Percentiles rank a stretch among this genome's conserved stretches.
These are phyloP conservation scores for Ascochyta clinopodiicola DNA, from an alignment of 2,329 filamentous ascomycete species.

Conservation along the genomic window DNA sequence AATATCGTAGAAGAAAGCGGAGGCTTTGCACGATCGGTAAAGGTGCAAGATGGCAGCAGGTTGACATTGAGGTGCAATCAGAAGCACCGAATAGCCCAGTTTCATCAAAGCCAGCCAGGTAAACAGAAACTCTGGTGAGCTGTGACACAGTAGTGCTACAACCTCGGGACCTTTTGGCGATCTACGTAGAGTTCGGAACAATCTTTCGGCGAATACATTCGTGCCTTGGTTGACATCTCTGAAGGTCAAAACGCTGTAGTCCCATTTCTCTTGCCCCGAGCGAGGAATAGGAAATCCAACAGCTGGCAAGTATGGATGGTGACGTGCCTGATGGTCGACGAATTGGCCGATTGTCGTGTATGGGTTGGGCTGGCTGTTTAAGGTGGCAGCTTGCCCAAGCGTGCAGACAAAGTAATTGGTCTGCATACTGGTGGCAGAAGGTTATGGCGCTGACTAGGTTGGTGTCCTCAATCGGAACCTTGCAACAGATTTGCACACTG, in stretches of 20 bases:
- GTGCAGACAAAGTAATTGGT: slow-evolving; percentile 68
- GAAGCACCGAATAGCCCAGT: slow-evolving; percentile 61
- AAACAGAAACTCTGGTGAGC: slow-evolving; percentile 64
- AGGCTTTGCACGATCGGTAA: slow-evolving; percentile 55
- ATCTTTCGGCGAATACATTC: slow-evolving; percentile 42
- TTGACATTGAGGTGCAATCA: slow-evolving; percentile 62
- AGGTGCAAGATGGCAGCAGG: slow-evolving; percentile 60
- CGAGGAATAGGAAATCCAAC: slow-evolving; percentile 57
- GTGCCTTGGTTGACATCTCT: slow-evolving; percentile 45
- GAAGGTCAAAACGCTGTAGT: slow-evolving; percentile 46
- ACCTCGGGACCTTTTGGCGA: slow-evolving; percentile 33
- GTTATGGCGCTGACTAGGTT: background rate
- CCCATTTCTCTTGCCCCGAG: slow-evolving; percentile 28
- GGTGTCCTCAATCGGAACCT: background rate
- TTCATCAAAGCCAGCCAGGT: slow-evolving; percentile 66
- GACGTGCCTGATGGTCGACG: slow-evolving; percentile 56
- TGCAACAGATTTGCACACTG: background rate
- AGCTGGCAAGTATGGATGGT: slow-evolving; percentile 52
- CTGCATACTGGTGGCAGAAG: slow-evolving; percentile 23
- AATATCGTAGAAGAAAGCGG: slow-evolving; percentile 56
- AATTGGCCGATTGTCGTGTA: slow-evolving; percentile 59
- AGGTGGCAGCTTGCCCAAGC: slow-evolving; percentile 59
- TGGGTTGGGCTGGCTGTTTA: slow-evolving; percentile 45
- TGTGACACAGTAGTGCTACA: slow-evolving; percentile 63
- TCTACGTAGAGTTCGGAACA: slow-evolving; percentile 28